Base-by-base conservation (phyloP, 768 basidiomycete species). In the Fomitopsis pulvina region DNA sequence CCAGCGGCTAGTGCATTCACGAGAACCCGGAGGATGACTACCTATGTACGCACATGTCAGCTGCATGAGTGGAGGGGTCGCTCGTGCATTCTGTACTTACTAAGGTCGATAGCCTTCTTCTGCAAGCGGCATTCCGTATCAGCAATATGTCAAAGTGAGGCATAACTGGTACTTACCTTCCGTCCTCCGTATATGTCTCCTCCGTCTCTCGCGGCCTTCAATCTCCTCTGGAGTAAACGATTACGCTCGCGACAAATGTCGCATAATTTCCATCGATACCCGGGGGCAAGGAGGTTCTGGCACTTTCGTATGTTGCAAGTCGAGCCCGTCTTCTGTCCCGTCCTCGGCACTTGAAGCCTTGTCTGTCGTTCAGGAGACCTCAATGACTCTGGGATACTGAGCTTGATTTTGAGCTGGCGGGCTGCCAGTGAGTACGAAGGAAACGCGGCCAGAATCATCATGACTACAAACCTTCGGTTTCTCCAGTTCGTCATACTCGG, bases 261-360 rank as follows among this genome's bases (percentile, higher is more conserved):
- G 54, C 62, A 63, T 16, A 44, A 38, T 46, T 56, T 51, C 55
- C 53, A 52, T 45, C 44, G 45, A 22, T 53, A 44, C 22, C 42
- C 44, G 12, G 41, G 55, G 4, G 38, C 1, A 20, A 63, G 47
- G 12, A 63, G 47, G 50, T 61, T 63, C 43, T 48, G 53, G 22
- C 62, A 63, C 11, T 38, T 26, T 2, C 24, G n/a, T 5, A 47
- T 51, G n/a, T 42, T 34, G 46, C 62, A 63, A 7, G 53, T 38
- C 21, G 32, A 25, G 3, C 34, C 37, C 16, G 18, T 10, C 30
- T 37, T 46, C 25, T 16, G 12, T 45, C 18, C 34, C 34, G 5
- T 6, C 34, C 34, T 12, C 34, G 34, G 18, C 5, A 18, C 18
- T 4, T 18, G 21, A 16, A 42, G 41, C 3, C 22, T 8, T 21